A percentile compares a stretch with the other conserved stretches of the same genome.
Conservation (phyloP, 495 filamentous ascomycete genomes). For the Hypoxylon cercidicola region DNA sequence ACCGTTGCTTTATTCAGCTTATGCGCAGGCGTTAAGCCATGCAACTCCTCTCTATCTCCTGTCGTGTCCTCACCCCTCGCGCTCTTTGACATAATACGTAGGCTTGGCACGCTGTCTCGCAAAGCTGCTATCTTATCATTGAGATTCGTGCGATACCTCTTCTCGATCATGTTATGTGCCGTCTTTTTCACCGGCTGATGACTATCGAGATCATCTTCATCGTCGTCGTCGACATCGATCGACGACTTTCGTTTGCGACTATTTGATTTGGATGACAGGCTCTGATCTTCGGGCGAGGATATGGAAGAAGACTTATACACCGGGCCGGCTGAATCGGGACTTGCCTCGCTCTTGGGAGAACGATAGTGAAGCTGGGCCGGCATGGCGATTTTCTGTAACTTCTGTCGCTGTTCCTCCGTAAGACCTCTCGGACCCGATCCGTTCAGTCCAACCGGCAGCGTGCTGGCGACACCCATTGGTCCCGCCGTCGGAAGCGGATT, state of each 20-base stretch:
- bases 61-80: conserved; percentile 72
- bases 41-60: conserved; percentile 79
- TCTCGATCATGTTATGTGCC: conserved; percentile 97
- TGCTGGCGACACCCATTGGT: conserved; percentile 19
- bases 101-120: conserved; percentile 86
- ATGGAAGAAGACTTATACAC: conserved; percentile 53
- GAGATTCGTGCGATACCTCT: conserved; percentile 92
- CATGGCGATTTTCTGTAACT: conserved; percentile 66
- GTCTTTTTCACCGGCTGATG: conserved; percentile 90
- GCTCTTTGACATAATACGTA: conserved; percentile 79
- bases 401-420: conserved; percentile 64
- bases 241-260: conserved; percentile 73
- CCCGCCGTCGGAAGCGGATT: conserved; percentile 33
- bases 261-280: conserved; percentile 58
- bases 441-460: conserved; percentile 33
- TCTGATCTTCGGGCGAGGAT: conserved; percentile 58
- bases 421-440: conserved; percentile 24
- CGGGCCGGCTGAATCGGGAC: conserved; percentile 57
- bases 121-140: conserved; percentile 96
- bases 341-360: conserved; percentile 62
- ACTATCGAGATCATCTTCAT: conserved; percentile 62
- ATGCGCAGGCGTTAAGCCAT: conserved; percentile 80
- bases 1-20: conserved; percentile 97
- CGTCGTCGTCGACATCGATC: conserved; percentile 59
- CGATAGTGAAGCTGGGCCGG: conserved; percentile 64